A percentile compares a stretch with the other conserved stretches of the same genome.
Evolutionary conservation across 768 basidiomycete genomes (phyloP).

Genomic region (Russula sp.): DNA sequence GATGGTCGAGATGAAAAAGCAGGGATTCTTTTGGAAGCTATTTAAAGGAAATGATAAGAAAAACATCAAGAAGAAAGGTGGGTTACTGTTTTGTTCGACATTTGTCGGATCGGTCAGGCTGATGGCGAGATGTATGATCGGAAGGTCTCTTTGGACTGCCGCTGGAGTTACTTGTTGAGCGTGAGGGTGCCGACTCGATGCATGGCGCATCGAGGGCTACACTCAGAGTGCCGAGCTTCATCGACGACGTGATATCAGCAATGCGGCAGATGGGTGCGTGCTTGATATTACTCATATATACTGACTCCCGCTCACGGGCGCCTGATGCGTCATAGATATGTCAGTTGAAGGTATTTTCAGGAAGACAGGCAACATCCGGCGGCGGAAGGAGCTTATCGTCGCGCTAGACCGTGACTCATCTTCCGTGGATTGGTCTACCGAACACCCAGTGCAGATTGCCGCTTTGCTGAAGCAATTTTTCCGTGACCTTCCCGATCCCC

Average conservation of each 20-base stretch:
- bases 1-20: conserved; percentile 87
- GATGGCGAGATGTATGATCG: conserved; percentile 19
- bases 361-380: conserved; percentile 95
- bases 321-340: conserved; percentile 61
- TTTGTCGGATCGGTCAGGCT: not conserved
- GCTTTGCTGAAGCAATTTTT: conserved; percentile 97
- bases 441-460: conserved; percentile 96
- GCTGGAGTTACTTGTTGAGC: conserved; percentile 86
- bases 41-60: conserved; percentile 91
- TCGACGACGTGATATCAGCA: conserved; percentile 96
- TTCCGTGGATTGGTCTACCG: conserved; percentile 86
- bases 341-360: conserved; percentile 98
- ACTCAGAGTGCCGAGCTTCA: conserved; percentile 90
- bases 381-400: conserved; percentile 85
- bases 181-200: conserved; percentile 92
- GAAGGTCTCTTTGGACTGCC: conserved; percentile 91
- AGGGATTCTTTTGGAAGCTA: conserved; percentile 91
- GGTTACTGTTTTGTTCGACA: conserved; percentile 20
- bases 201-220: conserved; percentile 83
- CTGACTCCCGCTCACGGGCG: not conserved
- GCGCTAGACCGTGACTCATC: conserved; percentile 91
- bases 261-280: conserved; percentile 97
- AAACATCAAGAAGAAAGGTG: conserved; percentile 83
- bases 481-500: conserved; percentile 90
- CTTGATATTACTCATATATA: not conserved